phyloP scores from a whole-genome alignment of 306 rosid genomes.

The Rosa multiflora region DNA sequence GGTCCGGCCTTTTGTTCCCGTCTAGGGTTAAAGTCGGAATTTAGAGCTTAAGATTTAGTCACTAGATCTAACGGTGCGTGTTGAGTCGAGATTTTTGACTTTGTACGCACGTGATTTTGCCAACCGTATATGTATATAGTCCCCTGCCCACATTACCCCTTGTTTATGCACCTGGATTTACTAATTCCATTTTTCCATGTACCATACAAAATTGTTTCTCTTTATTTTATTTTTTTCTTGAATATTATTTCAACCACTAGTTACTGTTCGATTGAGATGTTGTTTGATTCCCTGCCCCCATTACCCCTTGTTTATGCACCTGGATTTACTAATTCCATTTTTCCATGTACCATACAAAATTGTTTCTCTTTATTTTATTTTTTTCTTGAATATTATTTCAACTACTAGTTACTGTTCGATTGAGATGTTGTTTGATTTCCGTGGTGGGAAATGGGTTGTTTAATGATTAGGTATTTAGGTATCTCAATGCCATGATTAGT shows the following conservation, averaged over 20 bases:
- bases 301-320: background rate
- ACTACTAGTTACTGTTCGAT: background rate
- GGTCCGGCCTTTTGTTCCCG: constrained; percentile 61
- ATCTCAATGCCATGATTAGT: background rate
- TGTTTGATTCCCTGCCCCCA: background rate
- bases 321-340: background rate
- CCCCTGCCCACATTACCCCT: background rate
- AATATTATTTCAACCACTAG: background rate
- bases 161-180: background rate
- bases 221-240: background rate
- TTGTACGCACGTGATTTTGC: constrained; percentile 12
- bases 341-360: background rate
- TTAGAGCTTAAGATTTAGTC: background rate
- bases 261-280: background rate
- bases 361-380: background rate
- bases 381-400: background rate
- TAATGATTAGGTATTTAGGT: constrained; percentile 3
- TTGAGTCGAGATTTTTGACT: background rate
- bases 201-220: background rate
- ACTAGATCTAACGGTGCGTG: constrained; percentile 18
- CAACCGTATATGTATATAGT: background rate
- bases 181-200: background rate
- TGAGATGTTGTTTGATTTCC: background rate
- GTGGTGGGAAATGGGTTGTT: background rate
- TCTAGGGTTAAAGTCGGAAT: constrained; percentile 21